These are phyloP conservation scores for Luffa aegyptiaca DNA, from an alignment of 306 rosid species.

Conservation along the genomic window DNA sequence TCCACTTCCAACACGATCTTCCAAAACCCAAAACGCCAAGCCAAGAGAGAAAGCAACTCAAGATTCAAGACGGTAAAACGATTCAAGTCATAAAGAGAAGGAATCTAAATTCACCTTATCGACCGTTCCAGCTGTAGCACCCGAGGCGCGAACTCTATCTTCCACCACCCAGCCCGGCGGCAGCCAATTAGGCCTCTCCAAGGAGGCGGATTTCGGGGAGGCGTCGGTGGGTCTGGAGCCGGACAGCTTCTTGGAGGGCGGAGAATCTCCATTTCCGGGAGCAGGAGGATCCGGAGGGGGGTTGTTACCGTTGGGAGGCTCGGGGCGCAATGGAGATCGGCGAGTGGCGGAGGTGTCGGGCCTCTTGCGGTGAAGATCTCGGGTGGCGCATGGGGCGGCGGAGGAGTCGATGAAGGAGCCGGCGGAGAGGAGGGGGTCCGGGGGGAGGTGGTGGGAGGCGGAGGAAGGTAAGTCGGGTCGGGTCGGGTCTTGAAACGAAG, in stretches of 20 bases:
- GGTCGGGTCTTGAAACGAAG: not conserved
- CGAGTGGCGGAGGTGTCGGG: not conserved
- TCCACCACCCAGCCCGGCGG: slow-evolving; percentile 34
- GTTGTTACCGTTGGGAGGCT: slow-evolving; percentile 8
- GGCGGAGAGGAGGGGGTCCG: slow-evolving; percentile 34
- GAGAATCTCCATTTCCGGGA: slow-evolving; percentile 2
- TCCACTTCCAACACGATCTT: not conserved
- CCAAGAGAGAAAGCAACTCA: not conserved
- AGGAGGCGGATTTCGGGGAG: not conserved
- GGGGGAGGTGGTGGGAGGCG: not conserved
- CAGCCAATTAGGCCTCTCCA: slow-evolving; percentile 26
- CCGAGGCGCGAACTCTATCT: slow-evolving; percentile 43
- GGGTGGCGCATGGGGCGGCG: not conserved
- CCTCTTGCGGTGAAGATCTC: not conserved
- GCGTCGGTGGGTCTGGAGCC: not conserved
- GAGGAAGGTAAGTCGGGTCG: not conserved
- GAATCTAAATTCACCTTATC: slow-evolving; percentile 29
- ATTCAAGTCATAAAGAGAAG: not conserved
- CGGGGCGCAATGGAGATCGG: slow-evolving; percentile 4
- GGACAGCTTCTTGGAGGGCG: slow-evolving; percentile 10
- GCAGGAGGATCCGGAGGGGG: not conserved
- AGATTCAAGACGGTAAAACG: not conserved
- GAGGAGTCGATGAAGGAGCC: slow-evolving; percentile 31
- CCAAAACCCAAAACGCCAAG: not conserved
- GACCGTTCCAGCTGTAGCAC: slow-evolving; percentile 37